A percentile compares a stretch with the other conserved stretches of the same genome.
Evolutionary conservation across 2,329 filamentous ascomycete species (phyloP).

Genomic region (Pyrenophora graminea): DNA sequence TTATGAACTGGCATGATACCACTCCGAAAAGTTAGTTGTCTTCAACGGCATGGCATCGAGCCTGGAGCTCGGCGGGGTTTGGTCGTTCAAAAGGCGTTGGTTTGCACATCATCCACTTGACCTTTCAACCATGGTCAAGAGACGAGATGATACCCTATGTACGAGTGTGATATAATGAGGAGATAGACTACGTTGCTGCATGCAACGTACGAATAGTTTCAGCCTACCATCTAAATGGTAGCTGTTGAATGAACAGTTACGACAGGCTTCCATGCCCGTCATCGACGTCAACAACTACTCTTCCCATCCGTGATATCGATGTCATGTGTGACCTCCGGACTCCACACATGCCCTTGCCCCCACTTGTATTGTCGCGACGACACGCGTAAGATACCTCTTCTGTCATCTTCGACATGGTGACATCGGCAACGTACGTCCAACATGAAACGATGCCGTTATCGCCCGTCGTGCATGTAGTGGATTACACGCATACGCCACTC

Average conservation of each 20-base stretch:
- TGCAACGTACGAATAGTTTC: conserved; percentile 28
- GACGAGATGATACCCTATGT: conserved; percentile 38
- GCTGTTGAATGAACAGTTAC: conserved; percentile 24
- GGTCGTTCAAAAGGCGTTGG: conserved; percentile 43
- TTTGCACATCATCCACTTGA: conserved; percentile 43
- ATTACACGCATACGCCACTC: conserved; percentile 1
- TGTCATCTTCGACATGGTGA: conserved; percentile 12
- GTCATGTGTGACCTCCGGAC: too few species aligned
- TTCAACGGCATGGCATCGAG: conserved; percentile 64
- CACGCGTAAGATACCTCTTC: conserved; percentile 6
- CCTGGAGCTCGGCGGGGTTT: conserved; percentile 36
- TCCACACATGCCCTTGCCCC: background rate
- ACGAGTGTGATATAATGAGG: conserved; percentile 28
- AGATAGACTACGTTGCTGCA: conserved; percentile 22
- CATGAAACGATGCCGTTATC: conserved; percentile 8
- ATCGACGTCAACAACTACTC: conserved; percentile 10
- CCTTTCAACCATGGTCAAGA: conserved; percentile 46
- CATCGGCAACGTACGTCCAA: conserved; percentile 9
- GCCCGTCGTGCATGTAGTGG: background rate
- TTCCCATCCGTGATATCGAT: background rate
- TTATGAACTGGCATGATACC: conserved; percentile 64
- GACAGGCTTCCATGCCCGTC: conserved; percentile 17
- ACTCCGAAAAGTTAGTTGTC: conserved; percentile 58
- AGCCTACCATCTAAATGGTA: conserved; percentile 16
- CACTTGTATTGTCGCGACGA: background rate